Evolutionary conservation across 2,329 filamentous ascomycete species (phyloP), one percentile per base, ranked within the genome.

Genomic region (Cladosporium sp.): DNA sequence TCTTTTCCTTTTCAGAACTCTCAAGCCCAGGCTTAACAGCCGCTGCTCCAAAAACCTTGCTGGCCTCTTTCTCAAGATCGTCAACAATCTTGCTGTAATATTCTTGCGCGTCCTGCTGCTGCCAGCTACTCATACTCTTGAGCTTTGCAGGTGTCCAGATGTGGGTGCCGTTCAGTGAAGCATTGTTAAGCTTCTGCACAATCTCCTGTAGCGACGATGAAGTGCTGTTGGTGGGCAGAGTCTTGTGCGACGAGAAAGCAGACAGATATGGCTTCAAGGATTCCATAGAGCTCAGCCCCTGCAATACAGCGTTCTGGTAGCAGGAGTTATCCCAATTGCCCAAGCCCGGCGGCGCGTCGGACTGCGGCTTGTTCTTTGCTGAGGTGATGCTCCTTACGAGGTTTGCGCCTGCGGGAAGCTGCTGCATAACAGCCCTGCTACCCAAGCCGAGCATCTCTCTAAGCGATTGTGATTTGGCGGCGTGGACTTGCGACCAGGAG

Each of bases 61-160:
- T 77, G 70, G 70, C 73, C 70, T 65, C 77, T 71, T 70, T 78
- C 62, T 97, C 91, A 48, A 97, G 74, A 56, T 73, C 70, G 45
- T 73, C 70, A 63, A 73, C 67, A 13, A 99, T 80, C 67, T 93
- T 95, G 15, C 91, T 93, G 67, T 90, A 97, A 72, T 97, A 99
- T 72, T 99, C 94, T 70, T 97, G 94, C 4, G 94, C 94, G 74
- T 99, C 94, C 73, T 99, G 94, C 70, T 97, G 94, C 65, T 95
- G 89, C 84, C 89, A 96, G 28, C 90, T 96, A 72, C 88, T 93
- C 87, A 97, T 95, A 9, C 87, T 92, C 73, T 96, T 96, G 45
- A 97, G 77, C 56, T 88, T 84, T 0, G 82, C 77, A 0, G 90
- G 89, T 6, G 91, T 91, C 90, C 90, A 96, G 13, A 97, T 78